These are phyloP conservation scores for Trichoderma asperelloides DNA, from an alignment of 495 filamentous ascomycete species.

Conservation along the genomic window DNA sequence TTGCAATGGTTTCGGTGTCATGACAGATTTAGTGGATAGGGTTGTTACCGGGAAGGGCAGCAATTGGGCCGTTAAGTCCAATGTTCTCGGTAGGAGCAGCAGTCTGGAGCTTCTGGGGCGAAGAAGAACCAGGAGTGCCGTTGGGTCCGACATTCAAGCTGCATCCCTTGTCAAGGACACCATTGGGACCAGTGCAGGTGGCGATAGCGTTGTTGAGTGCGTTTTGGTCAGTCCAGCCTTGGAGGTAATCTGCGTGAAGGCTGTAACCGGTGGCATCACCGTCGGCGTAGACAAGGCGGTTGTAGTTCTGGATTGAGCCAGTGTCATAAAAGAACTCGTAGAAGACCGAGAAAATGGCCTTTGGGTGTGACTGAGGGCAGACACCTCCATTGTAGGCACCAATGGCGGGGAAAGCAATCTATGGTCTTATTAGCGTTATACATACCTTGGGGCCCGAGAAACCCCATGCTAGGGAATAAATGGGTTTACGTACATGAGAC, in stretches of 20 bases:
- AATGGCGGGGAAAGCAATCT: conserved; percentile 16
- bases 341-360: conserved; percentile 50
- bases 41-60: conserved; percentile 53
- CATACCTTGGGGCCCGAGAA: conserved; percentile 21
- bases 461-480: conserved; percentile 43
- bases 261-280: conserved; percentile 48
- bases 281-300: conserved; percentile 57
- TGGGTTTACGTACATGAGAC: conserved; percentile 24
- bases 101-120: conserved; percentile 32
- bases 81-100: conserved; percentile 27
- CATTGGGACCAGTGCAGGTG: conserved; percentile 32
- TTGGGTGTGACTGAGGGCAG: conserved; percentile 54
- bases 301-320: conserved; percentile 38
- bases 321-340: conserved; percentile 61
- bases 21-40: conserved; percentile 15
- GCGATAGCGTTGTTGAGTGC: conserved; percentile 53
- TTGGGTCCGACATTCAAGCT: conserved; percentile 33
- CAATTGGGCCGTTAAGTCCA: conserved; percentile 25
- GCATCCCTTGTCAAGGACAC: neutral
- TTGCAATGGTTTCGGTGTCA: neutral
- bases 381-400: conserved; percentile 43
- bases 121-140: conserved; percentile 35
- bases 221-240: conserved; percentile 54
- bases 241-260: conserved; percentile 63
- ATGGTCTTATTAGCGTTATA: neutral